Evolutionary conservation across 2,329 filamentous ascomycete species (phyloP).

Genomic region (Harringtonia aguacate): DNA sequence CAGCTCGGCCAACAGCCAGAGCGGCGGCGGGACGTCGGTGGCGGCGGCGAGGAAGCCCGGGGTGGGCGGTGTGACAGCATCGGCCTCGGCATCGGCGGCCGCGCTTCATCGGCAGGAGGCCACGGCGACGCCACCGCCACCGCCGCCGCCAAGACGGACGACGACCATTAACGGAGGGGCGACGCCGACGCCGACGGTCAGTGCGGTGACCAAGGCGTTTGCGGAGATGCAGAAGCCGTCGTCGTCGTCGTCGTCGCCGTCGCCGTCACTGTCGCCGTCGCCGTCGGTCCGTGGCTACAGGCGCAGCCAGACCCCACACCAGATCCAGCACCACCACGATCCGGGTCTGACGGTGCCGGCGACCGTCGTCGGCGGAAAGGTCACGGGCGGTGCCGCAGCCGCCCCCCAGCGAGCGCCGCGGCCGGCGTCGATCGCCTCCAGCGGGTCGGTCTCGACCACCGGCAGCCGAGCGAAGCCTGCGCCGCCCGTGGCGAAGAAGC

Average conservation of each 20-base stretch:
- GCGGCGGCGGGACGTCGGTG: conserved; percentile 1
- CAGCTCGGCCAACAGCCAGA: conserved; percentile 32
- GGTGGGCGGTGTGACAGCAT: too few species aligned
- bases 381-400: too few species aligned
- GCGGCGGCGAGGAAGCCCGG: conserved; percentile 30
- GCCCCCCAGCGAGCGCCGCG: conserved; percentile 10
- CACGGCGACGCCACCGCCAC: conserved; percentile 32
- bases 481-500: conserved; percentile 55
- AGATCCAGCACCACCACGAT: too few species aligned
- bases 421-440: conserved; percentile 17
- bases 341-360: too few species aligned
- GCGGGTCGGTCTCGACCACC: conserved; percentile 20
- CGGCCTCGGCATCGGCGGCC: too few species aligned
- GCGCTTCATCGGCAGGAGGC: conserved; percentile 17
- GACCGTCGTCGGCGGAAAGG: too few species aligned
- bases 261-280: neutral
- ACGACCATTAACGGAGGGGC: neutral
- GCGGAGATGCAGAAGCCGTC: conserved; percentile 7
- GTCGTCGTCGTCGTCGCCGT: neutral
- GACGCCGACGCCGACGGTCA: conserved; percentile 8
- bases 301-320: neutral
- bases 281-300: neutral
- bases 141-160: conserved; percentile 14
- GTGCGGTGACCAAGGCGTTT: conserved; percentile 8
- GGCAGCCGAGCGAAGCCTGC: conserved; percentile 24